Base-by-base conservation (phyloP, 2,329 filamentous ascomycete species). In the Monilinia fructigena region DNA sequence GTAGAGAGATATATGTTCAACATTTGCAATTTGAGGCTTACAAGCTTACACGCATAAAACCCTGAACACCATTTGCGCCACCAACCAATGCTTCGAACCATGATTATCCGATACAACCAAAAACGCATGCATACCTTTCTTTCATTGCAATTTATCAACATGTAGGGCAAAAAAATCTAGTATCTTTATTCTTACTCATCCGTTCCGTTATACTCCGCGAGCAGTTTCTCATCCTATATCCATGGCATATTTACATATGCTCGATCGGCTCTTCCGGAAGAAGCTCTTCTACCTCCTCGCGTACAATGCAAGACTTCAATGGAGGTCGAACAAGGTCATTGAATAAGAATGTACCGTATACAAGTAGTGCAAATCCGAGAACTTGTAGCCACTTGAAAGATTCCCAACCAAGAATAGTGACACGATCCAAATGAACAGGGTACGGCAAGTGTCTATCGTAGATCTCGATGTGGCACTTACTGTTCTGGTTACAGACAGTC, bases 351-450 rank as follows among this genome's bases (percentile, higher is more conserved):
- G 94, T 99, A 71, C 95, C 96, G 76, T 97, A 99, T 18, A 99
- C 95, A 47, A 99, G 84, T 71, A 97, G 80, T 1, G 81, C 90
- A 73, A 99, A 99, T 1, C 95, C 95, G 3, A 86, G 77, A 18
- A 99, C 92, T 79, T 99, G 95, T 8, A 99, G 85, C 90, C 92
- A 96, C 80, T 98, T 98, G 85, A 99, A 98, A 0, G 87, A 89
- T 80, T 99, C 95, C 95, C 95, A 99, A 68, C 93, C 2, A 99
- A 85, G 4, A 90, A 92, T 5, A 99, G 85, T 23, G 92, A 96
- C 18, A 97, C 91, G 38, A 99, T 85, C 95, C 95, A 99, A 79
- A 99, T 98, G 80, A 99, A 98, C 1, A 99, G 85, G 0, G 95
- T 99, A 52, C 94, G 88, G 82, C 93, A 98, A 0, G 95, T 99